phyloP scores from a whole-genome alignment of 2,329 filamentous ascomycete genomes.

The Ploettnerulaceae sp. region DNA sequence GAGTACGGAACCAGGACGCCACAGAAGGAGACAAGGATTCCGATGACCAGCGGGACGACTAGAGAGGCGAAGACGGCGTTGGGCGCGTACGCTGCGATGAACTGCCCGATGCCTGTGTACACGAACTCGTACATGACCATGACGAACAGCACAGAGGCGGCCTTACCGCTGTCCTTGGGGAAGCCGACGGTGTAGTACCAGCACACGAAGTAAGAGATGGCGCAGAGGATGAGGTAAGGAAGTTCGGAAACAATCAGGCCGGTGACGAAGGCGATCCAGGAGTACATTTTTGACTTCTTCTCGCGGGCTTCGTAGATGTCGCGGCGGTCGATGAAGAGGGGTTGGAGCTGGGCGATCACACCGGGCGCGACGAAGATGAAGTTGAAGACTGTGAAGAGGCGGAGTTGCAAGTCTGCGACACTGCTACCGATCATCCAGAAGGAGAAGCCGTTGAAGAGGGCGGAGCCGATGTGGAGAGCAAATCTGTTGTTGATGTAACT shows the following conservation, averaged over 20 bases:
- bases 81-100: conserved; percentile 58
- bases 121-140: conserved; percentile 57
- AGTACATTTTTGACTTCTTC: conserved; percentile 58
- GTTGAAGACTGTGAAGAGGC: conserved; percentile 57
- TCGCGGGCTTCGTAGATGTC: conserved; percentile 55
- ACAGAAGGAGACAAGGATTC: conserved; percentile 68
- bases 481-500: conserved; percentile 45
- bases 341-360: conserved; percentile 54
- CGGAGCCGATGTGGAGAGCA: conserved; percentile 48
- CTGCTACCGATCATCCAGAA: conserved; percentile 55
- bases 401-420: conserved; percentile 47
- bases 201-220: conserved; percentile 43
- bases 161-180: conserved; percentile 39
- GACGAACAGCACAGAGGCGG: conserved; percentile 49
- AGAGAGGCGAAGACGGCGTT: conserved; percentile 56
- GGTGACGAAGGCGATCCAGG: conserved; percentile 54
- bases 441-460: conserved; percentile 56
- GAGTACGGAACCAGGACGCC: conserved; percentile 69
- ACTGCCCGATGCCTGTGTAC: conserved; percentile 57
- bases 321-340: conserved; percentile 51
- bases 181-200: conserved; percentile 58
- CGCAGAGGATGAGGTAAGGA: conserved; percentile 42
- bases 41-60: conserved; percentile 40
- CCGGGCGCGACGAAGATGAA: conserved; percentile 59
- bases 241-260: conserved; percentile 46